Evolutionary conservation across 176 grass and related monocot species (phyloP).

Genomic region (Oryza glumipatula): DNA sequence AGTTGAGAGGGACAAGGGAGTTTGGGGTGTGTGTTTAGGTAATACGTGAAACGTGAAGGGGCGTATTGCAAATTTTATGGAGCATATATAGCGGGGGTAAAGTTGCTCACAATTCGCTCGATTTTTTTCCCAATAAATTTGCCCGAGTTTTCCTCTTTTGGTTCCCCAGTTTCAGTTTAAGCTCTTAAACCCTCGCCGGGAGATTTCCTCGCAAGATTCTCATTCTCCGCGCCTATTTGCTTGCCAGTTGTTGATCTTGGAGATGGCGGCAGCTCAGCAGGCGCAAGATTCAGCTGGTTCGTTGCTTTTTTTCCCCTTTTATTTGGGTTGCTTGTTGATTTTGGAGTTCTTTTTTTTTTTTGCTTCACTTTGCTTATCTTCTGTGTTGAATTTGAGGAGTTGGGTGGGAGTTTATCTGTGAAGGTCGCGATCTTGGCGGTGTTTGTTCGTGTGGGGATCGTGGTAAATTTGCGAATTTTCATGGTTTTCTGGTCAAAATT

Average conservation of each 20-base stretch:
- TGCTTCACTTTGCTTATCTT: neutral
- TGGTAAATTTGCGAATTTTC: neutral
- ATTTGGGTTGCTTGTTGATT: neutral
- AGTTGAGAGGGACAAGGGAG: neutral
- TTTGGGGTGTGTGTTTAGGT: neutral
- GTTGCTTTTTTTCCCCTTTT: neutral
- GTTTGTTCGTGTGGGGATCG: neutral
- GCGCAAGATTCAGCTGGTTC: constrained; percentile 35
- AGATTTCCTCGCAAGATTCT: constrained; percentile 2
- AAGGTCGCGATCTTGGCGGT: neutral
- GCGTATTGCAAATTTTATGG: neutral
- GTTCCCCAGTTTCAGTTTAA: neutral
- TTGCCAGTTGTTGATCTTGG: constrained; percentile 17
- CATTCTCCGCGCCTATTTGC: neutral
- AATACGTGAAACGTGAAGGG: neutral
- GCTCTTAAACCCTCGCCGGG: neutral
- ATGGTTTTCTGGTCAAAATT: neutral
- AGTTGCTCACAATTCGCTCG: neutral
- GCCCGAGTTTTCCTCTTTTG: neutral
- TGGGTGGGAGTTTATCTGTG: neutral
- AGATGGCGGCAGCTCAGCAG: constrained; percentile 24
- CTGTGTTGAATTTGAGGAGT: neutral
- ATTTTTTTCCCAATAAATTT: neutral
- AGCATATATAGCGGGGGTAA: neutral
- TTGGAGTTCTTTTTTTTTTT: neutral